These are phyloP conservation scores for Massariosphaeria phaeospora DNA, from an alignment of 495 filamentous ascomycete genomes.

Conservation along the genomic window DNA sequence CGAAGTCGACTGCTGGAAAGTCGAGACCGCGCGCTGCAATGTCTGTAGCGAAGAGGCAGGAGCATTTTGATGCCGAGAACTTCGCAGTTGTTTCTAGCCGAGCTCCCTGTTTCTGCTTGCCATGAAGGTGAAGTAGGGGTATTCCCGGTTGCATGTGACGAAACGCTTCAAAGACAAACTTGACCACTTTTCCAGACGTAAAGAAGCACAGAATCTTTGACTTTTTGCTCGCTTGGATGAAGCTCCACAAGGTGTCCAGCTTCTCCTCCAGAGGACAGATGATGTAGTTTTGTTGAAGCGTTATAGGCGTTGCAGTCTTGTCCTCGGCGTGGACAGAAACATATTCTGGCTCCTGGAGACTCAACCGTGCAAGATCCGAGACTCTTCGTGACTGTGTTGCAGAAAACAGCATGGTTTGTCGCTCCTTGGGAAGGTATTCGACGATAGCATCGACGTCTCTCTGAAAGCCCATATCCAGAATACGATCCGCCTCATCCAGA, in stretches of 20 bases:
- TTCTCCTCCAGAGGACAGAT: constrained; percentile 79
- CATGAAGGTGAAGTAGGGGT: constrained; percentile 90
- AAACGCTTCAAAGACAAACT: constrained; percentile 90
- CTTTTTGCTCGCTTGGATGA: constrained; percentile 82
- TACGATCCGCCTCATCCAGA: constrained; percentile 92
- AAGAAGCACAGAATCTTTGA: constrained; percentile 91
- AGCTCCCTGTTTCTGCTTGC: constrained; percentile 85
- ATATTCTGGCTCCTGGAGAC: constrained; percentile 87
- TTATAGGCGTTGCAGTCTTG: constrained; percentile 71
- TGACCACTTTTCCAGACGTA: constrained; percentile 91
- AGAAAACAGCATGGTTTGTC: constrained; percentile 92
- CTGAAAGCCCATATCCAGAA: constrained; percentile 98
- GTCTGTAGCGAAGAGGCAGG: constrained; percentile 91
- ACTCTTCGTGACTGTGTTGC: constrained; percentile 95
- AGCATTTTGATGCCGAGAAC: constrained; percentile 71
- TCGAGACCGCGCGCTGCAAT: constrained; percentile 90
- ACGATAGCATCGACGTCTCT: constrained; percentile 86
- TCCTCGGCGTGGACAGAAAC: constrained; percentile 87
- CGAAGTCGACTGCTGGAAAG: constrained; percentile 97
- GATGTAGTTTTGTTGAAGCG: constrained; percentile 86
- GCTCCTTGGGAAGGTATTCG: constrained; percentile 77
- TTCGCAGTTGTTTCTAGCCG: constrained; percentile 78
- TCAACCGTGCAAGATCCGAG: constrained; percentile 82
- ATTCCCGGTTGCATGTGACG: constrained; percentile 92
- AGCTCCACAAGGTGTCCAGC: constrained; percentile 84